phyloP scores from a whole-genome alignment of 1,284 basidiomycete species.

The Melampsora americana region DNA sequence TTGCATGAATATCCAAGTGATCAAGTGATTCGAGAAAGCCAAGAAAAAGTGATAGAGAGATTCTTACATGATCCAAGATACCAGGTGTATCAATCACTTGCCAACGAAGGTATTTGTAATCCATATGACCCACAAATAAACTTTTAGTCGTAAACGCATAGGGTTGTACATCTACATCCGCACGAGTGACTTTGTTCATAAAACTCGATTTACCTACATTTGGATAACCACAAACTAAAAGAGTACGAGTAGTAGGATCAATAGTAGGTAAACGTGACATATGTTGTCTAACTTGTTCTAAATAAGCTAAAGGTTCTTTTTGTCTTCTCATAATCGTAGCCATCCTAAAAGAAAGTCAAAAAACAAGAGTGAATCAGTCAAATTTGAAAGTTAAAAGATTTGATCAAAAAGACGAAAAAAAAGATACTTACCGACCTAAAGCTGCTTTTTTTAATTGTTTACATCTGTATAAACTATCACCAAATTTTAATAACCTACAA shows the following conservation, averaged over 20 bases:
- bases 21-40: background rate
- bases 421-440: slow-evolving; percentile 71
- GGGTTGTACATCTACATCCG: slow-evolving; percentile 94
- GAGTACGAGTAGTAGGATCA: slow-evolving; percentile 91
- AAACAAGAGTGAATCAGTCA: background rate
- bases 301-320: slow-evolving; percentile 91
- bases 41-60: slow-evolving; percentile 73
- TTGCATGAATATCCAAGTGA: background rate
- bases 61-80: slow-evolving; percentile 60
- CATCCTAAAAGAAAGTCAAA: slow-evolving; percentile 63
- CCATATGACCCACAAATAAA: slow-evolving; percentile 90
- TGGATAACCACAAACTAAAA: slow-evolving; percentile 92
- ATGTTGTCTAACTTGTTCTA: slow-evolving; percentile 95
- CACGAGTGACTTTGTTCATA: slow-evolving; percentile 95
- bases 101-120: slow-evolving; percentile 96
- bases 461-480: slow-evolving; percentile 90
- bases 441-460: slow-evolving; percentile 94
- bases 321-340: slow-evolving; percentile 94
- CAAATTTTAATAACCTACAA: slow-evolving; percentile 88
- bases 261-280: slow-evolving; percentile 93
- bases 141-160: slow-evolving; percentile 98
- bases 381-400: background rate
- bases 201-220: slow-evolving; percentile 97
- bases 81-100: slow-evolving; percentile 71
- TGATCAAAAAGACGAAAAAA: slow-evolving; percentile 11